phyloP scores from a whole-genome alignment of 345 rosid genomes.

The Iberis pinnata region DNA sequence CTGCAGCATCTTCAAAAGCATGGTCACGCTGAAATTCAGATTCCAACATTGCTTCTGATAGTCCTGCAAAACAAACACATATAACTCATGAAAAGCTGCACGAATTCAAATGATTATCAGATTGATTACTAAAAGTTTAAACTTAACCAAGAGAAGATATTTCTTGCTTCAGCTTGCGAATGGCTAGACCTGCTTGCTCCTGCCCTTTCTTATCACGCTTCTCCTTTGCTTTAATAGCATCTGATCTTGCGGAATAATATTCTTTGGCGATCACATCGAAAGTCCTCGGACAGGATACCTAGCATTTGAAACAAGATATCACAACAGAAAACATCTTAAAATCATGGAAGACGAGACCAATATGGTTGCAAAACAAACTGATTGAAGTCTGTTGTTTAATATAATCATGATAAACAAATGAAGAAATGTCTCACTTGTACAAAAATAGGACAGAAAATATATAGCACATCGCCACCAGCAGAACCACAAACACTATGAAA shows the following conservation, averaged over 20 bases:
- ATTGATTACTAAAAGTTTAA: slow-evolving; percentile 17
- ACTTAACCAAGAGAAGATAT: slow-evolving; percentile 69
- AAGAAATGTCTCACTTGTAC: slow-evolving; percentile 1
- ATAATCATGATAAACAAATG: slow-evolving; percentile 12
- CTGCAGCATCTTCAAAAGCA: slow-evolving; percentile 19
- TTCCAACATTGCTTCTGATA: slow-evolving; percentile 58
- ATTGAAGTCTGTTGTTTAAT: neutral
- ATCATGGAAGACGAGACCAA: neutral
- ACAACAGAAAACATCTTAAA: neutral
- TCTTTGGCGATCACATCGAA: slow-evolving; percentile 64
- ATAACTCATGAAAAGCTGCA: slow-evolving; percentile 28
- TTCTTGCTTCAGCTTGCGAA: slow-evolving; percentile 84
- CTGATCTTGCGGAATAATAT: slow-evolving; percentile 55
- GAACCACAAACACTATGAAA: neutral
- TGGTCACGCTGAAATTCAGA: slow-evolving; percentile 45
- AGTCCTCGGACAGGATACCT: slow-evolving; percentile 55
- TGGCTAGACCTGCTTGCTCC: slow-evolving; percentile 56
- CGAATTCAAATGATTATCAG: slow-evolving; percentile 13
- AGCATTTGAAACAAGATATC: slow-evolving; percentile 17
- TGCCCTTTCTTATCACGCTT: slow-evolving; percentile 60
- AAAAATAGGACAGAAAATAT: neutral
- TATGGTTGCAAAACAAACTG: slow-evolving; percentile 7
- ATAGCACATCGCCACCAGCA: neutral
- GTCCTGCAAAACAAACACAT: slow-evolving; percentile 49
- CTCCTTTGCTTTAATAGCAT: slow-evolving; percentile 75